Evolutionary conservation across 139 green algal species (phyloP).

Genomic region (Chlamydomonas sp.): DNA sequence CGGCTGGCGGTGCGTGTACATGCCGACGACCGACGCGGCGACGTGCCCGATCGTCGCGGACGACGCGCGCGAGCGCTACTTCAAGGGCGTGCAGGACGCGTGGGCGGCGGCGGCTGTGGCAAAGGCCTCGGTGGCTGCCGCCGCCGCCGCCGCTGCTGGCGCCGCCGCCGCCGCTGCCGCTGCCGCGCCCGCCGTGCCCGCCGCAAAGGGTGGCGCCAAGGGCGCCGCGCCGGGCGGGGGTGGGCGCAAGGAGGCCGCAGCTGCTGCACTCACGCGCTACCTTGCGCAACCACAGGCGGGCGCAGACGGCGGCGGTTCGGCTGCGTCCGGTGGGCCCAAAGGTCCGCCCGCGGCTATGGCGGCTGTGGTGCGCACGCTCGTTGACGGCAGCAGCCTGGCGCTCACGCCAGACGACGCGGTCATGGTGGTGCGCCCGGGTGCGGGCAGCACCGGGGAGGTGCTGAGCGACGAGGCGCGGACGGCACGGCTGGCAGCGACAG

Average conservation of each 20-base stretch:
- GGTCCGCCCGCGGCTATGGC: background rate
- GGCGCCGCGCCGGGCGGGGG: no score
- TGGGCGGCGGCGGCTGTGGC: slow-evolving; percentile 29
- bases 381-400: slow-evolving; percentile 18
- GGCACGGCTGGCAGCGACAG: slow-evolving; percentile 13
- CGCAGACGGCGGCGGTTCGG: no score
- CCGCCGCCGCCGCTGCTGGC: background rate
- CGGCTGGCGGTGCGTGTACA: slow-evolving; percentile 17
- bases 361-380: slow-evolving; percentile 15
- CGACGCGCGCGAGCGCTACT: slow-evolving; percentile 35
- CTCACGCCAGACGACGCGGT: no score
- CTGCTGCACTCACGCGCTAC: background rate
- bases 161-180: slow-evolving; percentile 1
- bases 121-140: slow-evolving; percentile 17
- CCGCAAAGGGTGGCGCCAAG: no score
- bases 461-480: background rate
- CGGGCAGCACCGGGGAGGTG: background rate
- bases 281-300: no score
- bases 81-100: slow-evolving; percentile 31
- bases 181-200: no score
- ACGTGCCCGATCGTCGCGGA: slow-evolving; percentile 34
- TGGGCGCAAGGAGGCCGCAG: background rate
- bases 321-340: no score
- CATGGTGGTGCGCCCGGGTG: no score
- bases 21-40: slow-evolving; percentile 39